A percentile compares a stretch with the other conserved stretches of the same genome.
Conservation (phyloP, 805 yeast species). For the Candida loeiensis region DNA sequence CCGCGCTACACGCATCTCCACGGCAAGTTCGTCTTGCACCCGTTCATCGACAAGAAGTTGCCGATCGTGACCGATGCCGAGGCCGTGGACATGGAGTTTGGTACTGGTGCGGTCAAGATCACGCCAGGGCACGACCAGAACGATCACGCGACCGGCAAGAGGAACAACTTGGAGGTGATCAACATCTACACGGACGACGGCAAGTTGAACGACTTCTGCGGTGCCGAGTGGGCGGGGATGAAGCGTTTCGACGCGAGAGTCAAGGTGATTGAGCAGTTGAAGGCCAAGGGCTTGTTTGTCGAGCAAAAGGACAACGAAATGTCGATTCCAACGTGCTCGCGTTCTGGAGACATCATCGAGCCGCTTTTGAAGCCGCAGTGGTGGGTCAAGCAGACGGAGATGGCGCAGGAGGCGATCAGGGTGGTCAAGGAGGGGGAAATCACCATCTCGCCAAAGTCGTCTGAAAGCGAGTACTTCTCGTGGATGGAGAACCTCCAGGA, state of each 20-base stretch:
- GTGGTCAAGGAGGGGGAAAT: conserved; percentile 83
- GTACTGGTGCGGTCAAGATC: conserved; percentile 99
- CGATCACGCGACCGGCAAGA: conserved; percentile 95
- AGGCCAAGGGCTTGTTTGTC: conserved; percentile 67
- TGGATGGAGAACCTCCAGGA: conserved; percentile 97
- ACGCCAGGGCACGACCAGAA: conserved; percentile 98
- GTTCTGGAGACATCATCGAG: conserved; percentile 96
- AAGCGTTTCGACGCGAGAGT: conserved; percentile 94
- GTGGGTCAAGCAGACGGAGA: conserved; percentile 92
- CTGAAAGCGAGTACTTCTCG: conserved; percentile 89
- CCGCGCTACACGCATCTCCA: conserved; percentile 89
- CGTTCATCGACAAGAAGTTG: conserved; percentile 76
- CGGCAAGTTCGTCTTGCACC: conserved; percentile 88
- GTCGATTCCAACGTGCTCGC: conserved; percentile 90
- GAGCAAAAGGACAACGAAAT: conserved; percentile 93
- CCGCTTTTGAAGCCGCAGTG: conserved; percentile 98
- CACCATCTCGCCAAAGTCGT: conserved; percentile 79
- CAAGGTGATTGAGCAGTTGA: conserved; percentile 74
- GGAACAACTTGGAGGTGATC: conserved; percentile 82
- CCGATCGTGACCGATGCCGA: conserved; percentile 89
- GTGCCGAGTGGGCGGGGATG: conserved; percentile 79
- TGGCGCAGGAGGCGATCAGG: conserved; percentile 82
- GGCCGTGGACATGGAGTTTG: conserved; percentile 98
- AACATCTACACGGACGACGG: conserved; percentile 94
- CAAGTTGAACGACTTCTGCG: conserved; percentile 84